Conservation (phyloP, 2,329 filamentous ascomycete genomes). For the Drechslera avenae region DNA sequence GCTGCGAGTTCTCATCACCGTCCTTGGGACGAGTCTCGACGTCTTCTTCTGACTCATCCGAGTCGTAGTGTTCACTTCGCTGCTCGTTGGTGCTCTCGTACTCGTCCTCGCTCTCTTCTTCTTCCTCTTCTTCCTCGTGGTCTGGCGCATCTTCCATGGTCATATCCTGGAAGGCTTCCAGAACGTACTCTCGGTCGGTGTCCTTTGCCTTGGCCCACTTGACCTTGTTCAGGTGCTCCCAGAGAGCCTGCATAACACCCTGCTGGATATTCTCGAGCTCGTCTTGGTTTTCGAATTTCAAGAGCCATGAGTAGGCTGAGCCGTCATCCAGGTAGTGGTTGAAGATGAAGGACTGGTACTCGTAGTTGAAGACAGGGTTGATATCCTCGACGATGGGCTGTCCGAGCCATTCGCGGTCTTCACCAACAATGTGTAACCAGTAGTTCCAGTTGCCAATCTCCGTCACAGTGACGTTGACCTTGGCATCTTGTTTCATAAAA, state of each 20-base stretch:
- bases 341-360: slow-evolving; percentile 99
- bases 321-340: slow-evolving; percentile 92
- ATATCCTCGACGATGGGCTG: slow-evolving; percentile 86
- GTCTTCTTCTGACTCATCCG: slow-evolving; percentile 80
- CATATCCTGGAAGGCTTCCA: slow-evolving; percentile 93
- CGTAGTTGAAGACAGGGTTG: slow-evolving; percentile 98
- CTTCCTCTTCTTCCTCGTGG: slow-evolving; percentile 59
- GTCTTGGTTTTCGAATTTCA: slow-evolving; percentile 85
- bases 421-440: slow-evolving; percentile 84
- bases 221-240: slow-evolving; percentile 92
- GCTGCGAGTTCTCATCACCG: slow-evolving; percentile 86
- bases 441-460: slow-evolving; percentile 93
- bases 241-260: slow-evolving; percentile 91
- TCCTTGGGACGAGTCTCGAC: slow-evolving; percentile 70
- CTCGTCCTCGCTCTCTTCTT: slow-evolving; percentile 66
- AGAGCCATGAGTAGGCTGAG: slow-evolving; percentile 90
- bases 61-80: slow-evolving; percentile 74
- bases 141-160: slow-evolving; percentile 80
- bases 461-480: slow-evolving; percentile 77
- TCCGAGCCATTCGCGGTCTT: slow-evolving; percentile 82
- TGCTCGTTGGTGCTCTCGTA: slow-evolving; percentile 68
- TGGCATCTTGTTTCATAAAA: slow-evolving; percentile 78
- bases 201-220: slow-evolving; percentile 96
- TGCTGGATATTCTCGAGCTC: slow-evolving; percentile 88
- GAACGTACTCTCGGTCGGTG: slow-evolving; percentile 88